Evolutionary conservation across 495 filamentous ascomycete genomes (phyloP), one percentile per base, ranked within the genome.

Genomic region (Aspergillus homomorphus): DNA sequence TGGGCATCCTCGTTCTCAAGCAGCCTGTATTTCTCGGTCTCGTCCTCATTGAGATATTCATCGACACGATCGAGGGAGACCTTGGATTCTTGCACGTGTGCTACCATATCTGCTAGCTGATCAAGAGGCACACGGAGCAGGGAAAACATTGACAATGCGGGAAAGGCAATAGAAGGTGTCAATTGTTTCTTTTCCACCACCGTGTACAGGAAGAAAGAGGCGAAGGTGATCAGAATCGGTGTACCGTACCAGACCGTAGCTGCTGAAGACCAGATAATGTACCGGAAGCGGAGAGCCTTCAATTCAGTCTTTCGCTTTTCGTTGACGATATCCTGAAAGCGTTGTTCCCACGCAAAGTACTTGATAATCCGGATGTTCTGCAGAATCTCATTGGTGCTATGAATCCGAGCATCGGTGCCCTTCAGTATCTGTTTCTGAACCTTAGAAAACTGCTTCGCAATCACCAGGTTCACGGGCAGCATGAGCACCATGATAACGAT

Each of bases 311-410:
- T 77, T 51, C 95, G 83, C 69, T 95, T 96, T 69, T 96, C 93
- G 59, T 92, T 85, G 16, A 99, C 91, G 53, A 91, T 85, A 18
- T 86, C 83, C 46, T 87, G 82, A 73, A 96, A 99, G 9, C 95
- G 89, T 59, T 89, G 86, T 71, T 99, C 95, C 95, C 95, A 99
- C 2, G 95, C 93, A 70, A 99, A 99, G 72, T 92, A 99, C 71
- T 99, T 99, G 83, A 99, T 98, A 65, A 99, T 97, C 30, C 95
- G 84, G 62, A 99, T 98, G 62, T 97, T 99, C 66, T 95, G 93
- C 21, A 99, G 80, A 8, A 98, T 89, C 71, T 99, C 95, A 71
- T 98, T 98, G 8, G 95, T 98, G 3, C 90, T 87, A 70, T 98
- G 89, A 60, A 99, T 99, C 33, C 95, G 87, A 62, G 93, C 92